A percentile compares a stretch with the other conserved stretches of the same genome.
Conservation (phyloP, 2,329 filamentous ascomycete species). For the Arthroderma uncinatum region DNA sequence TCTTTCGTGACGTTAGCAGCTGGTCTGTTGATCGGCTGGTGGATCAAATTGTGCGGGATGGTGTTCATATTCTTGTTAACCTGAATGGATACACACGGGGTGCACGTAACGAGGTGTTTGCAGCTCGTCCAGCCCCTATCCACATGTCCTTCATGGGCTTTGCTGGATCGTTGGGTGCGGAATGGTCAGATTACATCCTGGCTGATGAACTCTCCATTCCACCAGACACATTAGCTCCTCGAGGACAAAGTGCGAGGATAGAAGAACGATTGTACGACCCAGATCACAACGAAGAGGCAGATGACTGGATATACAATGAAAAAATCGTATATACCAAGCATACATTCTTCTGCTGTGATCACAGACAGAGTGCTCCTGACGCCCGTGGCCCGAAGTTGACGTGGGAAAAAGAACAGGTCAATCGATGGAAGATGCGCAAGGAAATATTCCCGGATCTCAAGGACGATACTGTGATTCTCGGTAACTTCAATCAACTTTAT, state of each 20-base stretch:
- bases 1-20: constrained; percentile 76
- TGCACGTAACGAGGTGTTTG: constrained; percentile 95
- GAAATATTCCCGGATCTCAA: constrained; percentile 73
- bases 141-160: constrained; percentile 99
- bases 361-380: constrained; percentile 77
- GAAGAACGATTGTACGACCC: constrained; percentile 54
- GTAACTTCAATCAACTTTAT: constrained; percentile 97
- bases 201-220: constrained; percentile 84
- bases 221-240: constrained; percentile 65
- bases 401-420: constrained; percentile 73
- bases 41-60: constrained; percentile 72
- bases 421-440: constrained; percentile 86
- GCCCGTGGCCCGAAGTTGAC: constrained; percentile 53
- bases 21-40: constrained; percentile 81
- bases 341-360: constrained; percentile 97
- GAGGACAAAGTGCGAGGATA: constrained; percentile 61
- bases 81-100: constrained; percentile 97
- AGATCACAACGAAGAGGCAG: constrained; percentile 56
- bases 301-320: constrained; percentile 89
- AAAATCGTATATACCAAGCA: constrained; percentile 91
- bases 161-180: constrained; percentile 84
- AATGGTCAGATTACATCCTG: constrained; percentile 97
- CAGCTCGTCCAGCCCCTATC: constrained; percentile 82
- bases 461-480: constrained; percentile 80
- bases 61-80: constrained; percentile 90